These are phyloP conservation scores for Gardenia jasminoides DNA, from an alignment of 257 asterid genomes.

Conservation along the genomic window DNA sequence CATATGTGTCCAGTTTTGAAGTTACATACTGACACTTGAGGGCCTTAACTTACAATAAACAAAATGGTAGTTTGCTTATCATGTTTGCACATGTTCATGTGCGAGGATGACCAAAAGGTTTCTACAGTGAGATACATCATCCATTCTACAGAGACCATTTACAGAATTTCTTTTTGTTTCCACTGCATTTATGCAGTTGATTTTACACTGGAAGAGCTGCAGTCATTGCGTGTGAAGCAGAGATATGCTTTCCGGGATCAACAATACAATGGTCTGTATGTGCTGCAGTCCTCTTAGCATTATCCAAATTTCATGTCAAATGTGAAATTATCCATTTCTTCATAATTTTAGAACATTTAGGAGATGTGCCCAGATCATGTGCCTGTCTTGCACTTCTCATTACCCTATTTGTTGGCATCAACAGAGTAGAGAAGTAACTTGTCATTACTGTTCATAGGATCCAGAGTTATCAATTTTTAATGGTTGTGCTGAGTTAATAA, in stretches of 20 bases:
- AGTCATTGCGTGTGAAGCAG: constrained; percentile 75
- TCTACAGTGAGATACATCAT: neutral
- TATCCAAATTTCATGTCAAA: neutral
- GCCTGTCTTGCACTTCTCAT: neutral
- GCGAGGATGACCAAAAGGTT: neutral
- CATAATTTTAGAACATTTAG: neutral
- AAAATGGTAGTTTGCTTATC: neutral
- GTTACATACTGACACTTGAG: neutral
- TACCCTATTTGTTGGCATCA: neutral
- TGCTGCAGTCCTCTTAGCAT: neutral
- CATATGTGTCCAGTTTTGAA: neutral
- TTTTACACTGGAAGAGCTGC: constrained; percentile 76
- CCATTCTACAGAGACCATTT: neutral
- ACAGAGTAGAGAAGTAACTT: neutral
- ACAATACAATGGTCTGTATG: constrained; percentile 70
- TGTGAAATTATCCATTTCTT: neutral
- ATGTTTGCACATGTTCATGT: neutral
- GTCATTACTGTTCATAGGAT: neutral
- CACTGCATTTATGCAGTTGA: constrained; percentile 53
- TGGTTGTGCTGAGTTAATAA: neutral
- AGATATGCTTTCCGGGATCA: constrained; percentile 80
- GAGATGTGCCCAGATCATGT: neutral
- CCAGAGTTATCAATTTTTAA: neutral
- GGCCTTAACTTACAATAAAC: neutral
- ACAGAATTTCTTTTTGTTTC: constrained; percentile 10